Evolutionary conservation across 192 early-diverging fungal genomes (phyloP), one percentile per base, ranked within the genome.

Genomic region (Backusella circina): DNA sequence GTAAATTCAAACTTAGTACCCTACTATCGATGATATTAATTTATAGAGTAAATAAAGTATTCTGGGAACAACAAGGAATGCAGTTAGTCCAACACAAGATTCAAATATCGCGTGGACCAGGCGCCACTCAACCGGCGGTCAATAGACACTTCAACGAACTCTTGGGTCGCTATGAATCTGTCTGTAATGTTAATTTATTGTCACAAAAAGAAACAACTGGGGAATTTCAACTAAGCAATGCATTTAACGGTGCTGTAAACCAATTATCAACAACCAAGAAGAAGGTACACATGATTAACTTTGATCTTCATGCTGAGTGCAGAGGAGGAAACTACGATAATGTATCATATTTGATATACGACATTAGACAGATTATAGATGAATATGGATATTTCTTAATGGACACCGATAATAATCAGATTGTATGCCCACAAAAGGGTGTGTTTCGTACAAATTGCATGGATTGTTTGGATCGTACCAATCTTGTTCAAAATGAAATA

Each of bases 31-130:
- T 12, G 26, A 26, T 61, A n/a, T n/a, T n/a, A n/a, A n/a, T n/a
- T n/a, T n/a, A n/a, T n/a, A n/a, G n/a, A n/a, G n/a, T n/a, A n/a
- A n/a, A 30, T 31, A 67, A 75, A 82, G 92, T 97, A 18, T 99
- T 99, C 75, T 99, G 98, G 98, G 97, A 98, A 21, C 98, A 99
- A 65, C 87, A 87, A 64, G 96, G 96, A 0, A 70, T 97, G 12
- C 96, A 98, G 81, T 81, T 95, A 1, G 86, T 88, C 5, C 86
- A 86, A 16, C 96, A 98, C 75, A 95, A 94, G 76, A 89, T 98
- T 35, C 93, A 93, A 39, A 87, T 99, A 5, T 87, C 93, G 13
- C 84, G 97, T 16, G 92, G 93, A 0, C 71, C 88, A 26, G 94
- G 92, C 18, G 93, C 96, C 6, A 95, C 95, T 0, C 84, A 88